phyloP scores from a whole-genome alignment of 768 basidiomycete genomes.

The Trametes elegans region DNA sequence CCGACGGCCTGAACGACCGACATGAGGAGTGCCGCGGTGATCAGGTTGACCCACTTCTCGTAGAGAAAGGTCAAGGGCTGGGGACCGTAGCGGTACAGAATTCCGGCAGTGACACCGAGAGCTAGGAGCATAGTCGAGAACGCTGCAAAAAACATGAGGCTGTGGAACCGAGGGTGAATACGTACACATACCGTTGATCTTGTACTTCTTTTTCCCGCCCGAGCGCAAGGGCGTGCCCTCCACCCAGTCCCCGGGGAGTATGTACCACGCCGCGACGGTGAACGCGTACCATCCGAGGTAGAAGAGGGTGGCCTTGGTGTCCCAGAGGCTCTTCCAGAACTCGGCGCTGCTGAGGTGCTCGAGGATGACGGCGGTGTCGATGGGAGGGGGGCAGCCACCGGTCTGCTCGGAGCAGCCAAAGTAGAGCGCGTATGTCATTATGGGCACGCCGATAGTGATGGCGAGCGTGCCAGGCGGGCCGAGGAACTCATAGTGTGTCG shows the following conservation, averaged over 20 bases:
- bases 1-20: constrained; percentile 68
- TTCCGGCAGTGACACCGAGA: constrained; percentile 67
- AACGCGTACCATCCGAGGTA: constrained; percentile 94
- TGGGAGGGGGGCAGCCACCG: constrained; percentile 66
- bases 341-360: constrained; percentile 43
- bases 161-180: not conserved
- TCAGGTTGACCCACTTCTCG: constrained; percentile 87
- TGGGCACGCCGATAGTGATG: constrained; percentile 69
- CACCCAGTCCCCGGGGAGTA: constrained; percentile 60
- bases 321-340: constrained; percentile 83
- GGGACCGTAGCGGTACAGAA: constrained; percentile 72
- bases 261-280: constrained; percentile 74
- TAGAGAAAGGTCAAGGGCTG: constrained; percentile 86
- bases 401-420: constrained; percentile 72
- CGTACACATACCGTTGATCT: constrained; percentile 82
- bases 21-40: constrained; percentile 81
- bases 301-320: constrained; percentile 67
- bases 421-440: constrained; percentile 69
- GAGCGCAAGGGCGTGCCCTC: constrained; percentile 50
- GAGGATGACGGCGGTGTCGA: constrained; percentile 38
- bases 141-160: constrained; percentile 43
- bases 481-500: constrained; percentile 76
- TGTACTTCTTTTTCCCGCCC: constrained; percentile 80
- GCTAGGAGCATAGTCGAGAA: constrained; percentile 85
- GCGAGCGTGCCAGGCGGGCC: constrained; percentile 77